phyloP scores from a whole-genome alignment of 495 filamentous ascomycete species.

The Hyaloscypha hepaticicola region DNA sequence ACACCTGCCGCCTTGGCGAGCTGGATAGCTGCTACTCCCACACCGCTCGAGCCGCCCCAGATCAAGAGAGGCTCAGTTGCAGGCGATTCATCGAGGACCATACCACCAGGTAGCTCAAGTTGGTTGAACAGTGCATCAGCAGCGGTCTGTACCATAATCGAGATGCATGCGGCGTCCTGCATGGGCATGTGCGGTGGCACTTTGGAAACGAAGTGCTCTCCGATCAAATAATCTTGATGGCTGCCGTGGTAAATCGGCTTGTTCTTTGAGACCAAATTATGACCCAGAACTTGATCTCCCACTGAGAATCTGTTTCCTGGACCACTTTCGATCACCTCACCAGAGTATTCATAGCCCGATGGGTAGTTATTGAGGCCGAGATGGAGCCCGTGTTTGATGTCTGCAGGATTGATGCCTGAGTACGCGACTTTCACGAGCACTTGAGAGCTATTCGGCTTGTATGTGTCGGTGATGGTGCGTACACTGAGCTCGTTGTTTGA shows the following conservation, averaged over 20 bases:
- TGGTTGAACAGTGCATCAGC: constrained; percentile 3
- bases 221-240: background rate
- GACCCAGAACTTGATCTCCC: background rate
- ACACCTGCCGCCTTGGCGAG: background rate
- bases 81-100: background rate
- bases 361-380: background rate
- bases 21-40: constrained; percentile 2
- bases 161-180: constrained; percentile 3
- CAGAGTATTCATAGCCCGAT: constrained; percentile 3
- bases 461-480: background rate
- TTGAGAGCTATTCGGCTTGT: background rate
- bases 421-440: background rate
- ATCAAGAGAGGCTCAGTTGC: background rate
- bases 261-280: background rate
- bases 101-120: background rate
- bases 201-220: background rate
- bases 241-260: background rate
- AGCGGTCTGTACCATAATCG: background rate
- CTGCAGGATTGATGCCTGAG: constrained; percentile 4
- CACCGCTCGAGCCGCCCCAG: background rate
- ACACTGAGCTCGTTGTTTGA: background rate
- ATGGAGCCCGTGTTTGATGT: background rate
- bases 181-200: background rate
- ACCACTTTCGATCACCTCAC: background rate
- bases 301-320: background rate